phyloP scores from a whole-genome alignment of 805 yeast species.

The Hanseniaspora hatyaiensis region DNA sequence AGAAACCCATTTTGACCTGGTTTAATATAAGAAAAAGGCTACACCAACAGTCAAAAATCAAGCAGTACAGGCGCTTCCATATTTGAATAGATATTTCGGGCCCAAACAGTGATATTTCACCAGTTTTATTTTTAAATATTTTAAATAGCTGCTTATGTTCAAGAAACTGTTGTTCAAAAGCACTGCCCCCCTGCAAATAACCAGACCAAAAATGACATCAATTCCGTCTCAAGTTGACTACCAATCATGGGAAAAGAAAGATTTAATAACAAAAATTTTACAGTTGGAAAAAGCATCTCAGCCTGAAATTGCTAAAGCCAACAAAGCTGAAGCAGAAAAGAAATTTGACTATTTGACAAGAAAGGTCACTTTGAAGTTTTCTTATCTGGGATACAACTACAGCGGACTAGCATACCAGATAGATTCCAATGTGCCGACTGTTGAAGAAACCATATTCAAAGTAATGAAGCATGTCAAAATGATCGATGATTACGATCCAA shows the following conservation, averaged over 20 bases:
- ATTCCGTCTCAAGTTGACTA: constrained; percentile 29
- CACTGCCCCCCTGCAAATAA: too few species aligned
- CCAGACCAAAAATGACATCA: neutral
- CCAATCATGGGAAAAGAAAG: constrained; percentile 51
- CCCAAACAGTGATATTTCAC: too few species aligned
- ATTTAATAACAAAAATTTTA: constrained; percentile 44
- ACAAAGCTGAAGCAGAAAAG: constrained; percentile 30
- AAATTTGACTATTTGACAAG: constrained; percentile 60
- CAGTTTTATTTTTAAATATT: too few species aligned
- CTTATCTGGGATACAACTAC: constrained; percentile 90
- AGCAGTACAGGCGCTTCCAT: too few species aligned
- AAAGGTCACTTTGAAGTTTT: constrained; percentile 66
- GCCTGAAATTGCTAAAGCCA: constrained; percentile 12
- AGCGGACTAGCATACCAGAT: constrained; percentile 79
- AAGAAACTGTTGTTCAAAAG: neutral
- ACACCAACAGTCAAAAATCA: too few species aligned
- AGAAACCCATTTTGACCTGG: too few species aligned
- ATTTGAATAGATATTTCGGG: too few species aligned
- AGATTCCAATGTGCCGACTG: constrained; percentile 70
- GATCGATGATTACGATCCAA: constrained; percentile 42
- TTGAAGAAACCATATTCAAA: constrained; percentile 62
- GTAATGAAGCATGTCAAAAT: constrained; percentile 60
- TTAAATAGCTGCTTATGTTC: neutral
- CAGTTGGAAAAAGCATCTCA: constrained; percentile 39
- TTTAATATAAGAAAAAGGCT: too few species aligned